Evolutionary conservation across 768 basidiomycete genomes (phyloP), one percentile per base, ranked within the genome.

Genomic region (Tubosaeta sp.): DNA sequence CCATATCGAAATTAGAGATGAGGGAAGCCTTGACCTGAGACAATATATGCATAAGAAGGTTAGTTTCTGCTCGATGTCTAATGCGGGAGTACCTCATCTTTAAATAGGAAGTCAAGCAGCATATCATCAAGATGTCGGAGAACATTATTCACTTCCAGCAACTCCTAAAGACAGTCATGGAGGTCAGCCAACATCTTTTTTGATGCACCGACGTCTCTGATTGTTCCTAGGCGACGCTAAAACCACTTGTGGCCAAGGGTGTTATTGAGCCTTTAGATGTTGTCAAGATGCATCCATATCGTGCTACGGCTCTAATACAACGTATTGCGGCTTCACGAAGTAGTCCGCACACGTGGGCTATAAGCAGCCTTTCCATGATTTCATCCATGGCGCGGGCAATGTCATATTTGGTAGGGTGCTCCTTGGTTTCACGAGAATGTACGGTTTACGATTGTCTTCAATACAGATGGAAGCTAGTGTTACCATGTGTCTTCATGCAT

Each of bases 1-100:
- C 58, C 82, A 84, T 51, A 94, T 99, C 51, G 95, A 98, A 63
- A 90, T 98, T 55, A 81, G 96, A 46, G 84, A 95, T 62, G 96
- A 97, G 62, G 77, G 84, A 50, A 93, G 92, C 60, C 69, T 94
- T 22, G 96, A 98, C 70, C 75, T 98, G 31, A 79, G 80, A 56
- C 78, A 79, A 31, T 99, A 95, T 63, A 79, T 95, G 59, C 86
- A 93, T 62, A 81, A 89, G 57, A 99, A 98, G 78, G 91, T 85
- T 25, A 32, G 65, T 61, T 54, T 46, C 32, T 13, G n/a, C 38
- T 25, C 36, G n/a, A 51, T 51, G 21, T 39, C 19, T 19, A 39
- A 12, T 22, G 18, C 25, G 30, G 24, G 44, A 11, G 24, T 36
- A 7, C 46, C 53, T 49, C 53, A 21, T 30, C 41, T 44, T 24